Evolutionary conservation across 345 rosid genomes (phyloP), one percentile per base, ranked within the genome.

Genomic region (Angophora floribunda): DNA sequence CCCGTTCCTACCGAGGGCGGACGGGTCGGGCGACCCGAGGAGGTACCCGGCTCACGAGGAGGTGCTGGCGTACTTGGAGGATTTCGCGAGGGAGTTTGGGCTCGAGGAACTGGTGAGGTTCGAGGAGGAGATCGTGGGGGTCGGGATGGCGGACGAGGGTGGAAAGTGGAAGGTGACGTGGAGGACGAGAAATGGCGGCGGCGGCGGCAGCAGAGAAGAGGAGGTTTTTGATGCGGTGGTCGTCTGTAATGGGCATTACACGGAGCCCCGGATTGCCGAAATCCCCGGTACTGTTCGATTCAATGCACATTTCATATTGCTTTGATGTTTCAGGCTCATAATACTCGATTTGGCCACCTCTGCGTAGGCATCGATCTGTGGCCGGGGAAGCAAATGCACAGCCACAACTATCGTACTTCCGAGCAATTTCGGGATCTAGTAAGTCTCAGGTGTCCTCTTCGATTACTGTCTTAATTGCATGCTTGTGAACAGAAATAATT

Each of bases 351-450:
- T 75, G 17, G 44, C 44, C 82, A 28, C 32, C 30, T 44, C 82
- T 75, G 19, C 92, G 36, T 89, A 96, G 99, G 99, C 79, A 93
- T 95, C 85, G 59, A 92, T 89, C 89, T 90, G 47, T 97, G 99
- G 99, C 99, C 98, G 17, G 99, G 99, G 87, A 96, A 93, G 91
- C 97, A 96, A 91, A 91, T 96, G 90, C 99, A 97, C 91, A 95
- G 99, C 87, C 99, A 96, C 93, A 96, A 94, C 59, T 96, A 96
- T 80, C 96, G 99, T 19, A 57, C 88, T 85, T 97, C 98, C 0
- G 95, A 93, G 80, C 95, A 93, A 9, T 96, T 93, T 61, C 93
- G 55, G 41, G 95, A 93, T 92, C 95, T 94, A 92, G 41, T 36
- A 36, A 36, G 41, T 36, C 41, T 36, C 41, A 36, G 41, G 41